Conservation (phyloP, 2,329 filamentous ascomycete species). For the Lachnellula suecica region DNA sequence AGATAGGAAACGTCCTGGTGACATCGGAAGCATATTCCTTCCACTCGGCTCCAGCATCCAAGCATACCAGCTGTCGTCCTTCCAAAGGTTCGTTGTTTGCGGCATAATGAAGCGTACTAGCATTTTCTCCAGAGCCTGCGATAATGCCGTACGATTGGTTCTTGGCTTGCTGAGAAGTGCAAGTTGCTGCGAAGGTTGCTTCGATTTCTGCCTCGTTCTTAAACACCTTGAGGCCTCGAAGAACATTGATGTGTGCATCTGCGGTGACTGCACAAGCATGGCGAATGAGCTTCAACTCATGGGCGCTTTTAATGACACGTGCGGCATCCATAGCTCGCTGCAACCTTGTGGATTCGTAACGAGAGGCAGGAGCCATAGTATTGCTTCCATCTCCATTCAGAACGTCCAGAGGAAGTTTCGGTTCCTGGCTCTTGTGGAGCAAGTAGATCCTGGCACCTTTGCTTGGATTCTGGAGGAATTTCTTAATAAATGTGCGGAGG, state of each 20-base stretch:
- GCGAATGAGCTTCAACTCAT: constrained; percentile 80
- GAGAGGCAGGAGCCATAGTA: not conserved
- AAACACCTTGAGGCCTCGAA: constrained; percentile 60
- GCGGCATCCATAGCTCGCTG: constrained; percentile 74
- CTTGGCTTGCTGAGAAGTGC: constrained; percentile 70
- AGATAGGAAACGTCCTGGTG: constrained; percentile 82
- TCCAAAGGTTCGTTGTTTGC: constrained; percentile 73
- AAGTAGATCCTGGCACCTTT: constrained; percentile 41
- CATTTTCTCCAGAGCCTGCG: constrained; percentile 79
- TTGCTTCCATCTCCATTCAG: not conserved
- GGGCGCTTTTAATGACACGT: constrained; percentile 80
- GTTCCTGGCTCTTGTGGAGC: constrained; percentile 42
- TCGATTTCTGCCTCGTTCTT: constrained; percentile 82
- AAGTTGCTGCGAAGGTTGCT: constrained; percentile 71
- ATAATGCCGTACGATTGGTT: constrained; percentile 88
- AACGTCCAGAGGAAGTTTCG: constrained; percentile 4
- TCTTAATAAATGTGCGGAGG: constrained; percentile 51
- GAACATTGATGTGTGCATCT: constrained; percentile 71
- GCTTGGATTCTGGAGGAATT: constrained; percentile 39
- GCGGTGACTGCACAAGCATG: constrained; percentile 80
- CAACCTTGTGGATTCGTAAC: constrained; percentile 53
- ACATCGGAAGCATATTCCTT: constrained; percentile 86
- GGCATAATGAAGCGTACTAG: constrained; percentile 82
- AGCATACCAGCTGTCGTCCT: constrained; percentile 70
- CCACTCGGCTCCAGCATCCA: constrained; percentile 89